A percentile compares a stretch with the other conserved stretches of the same genome.
These are phyloP conservation scores for Saccharomycopsis vini DNA, from an alignment of 805 yeast species.

Conservation along the genomic window DNA sequence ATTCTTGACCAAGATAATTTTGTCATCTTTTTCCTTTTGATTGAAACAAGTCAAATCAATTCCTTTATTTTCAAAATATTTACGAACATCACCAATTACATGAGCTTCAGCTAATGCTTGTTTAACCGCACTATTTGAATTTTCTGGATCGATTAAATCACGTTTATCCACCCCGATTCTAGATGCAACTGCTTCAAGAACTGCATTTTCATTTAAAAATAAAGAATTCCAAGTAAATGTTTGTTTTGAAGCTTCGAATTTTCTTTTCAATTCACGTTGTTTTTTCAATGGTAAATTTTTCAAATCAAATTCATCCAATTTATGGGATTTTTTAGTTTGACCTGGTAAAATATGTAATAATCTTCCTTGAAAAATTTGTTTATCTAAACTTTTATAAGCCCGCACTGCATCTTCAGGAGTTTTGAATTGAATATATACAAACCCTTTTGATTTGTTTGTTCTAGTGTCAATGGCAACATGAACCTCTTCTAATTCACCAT, in stretches of 20 bases:
- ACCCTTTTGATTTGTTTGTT: conserved; percentile 87
- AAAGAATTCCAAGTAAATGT: conserved; percentile 95
- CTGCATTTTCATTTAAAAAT: conserved; percentile 86
- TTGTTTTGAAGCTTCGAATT: conserved; percentile 73
- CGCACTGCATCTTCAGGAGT: conserved; percentile 61
- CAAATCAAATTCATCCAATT: conserved; percentile 82
- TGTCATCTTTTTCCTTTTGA: conserved; percentile 67
- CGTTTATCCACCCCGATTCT: conserved; percentile 78
- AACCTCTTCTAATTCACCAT: conserved; percentile 75
- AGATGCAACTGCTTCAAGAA: conserved; percentile 78
- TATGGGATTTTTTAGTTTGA: conserved; percentile 70
- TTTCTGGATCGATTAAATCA: conserved; percentile 80
- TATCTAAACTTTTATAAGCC: conserved; percentile 72
- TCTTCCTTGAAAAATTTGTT: conserved; percentile 89
- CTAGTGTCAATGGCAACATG: conserved; percentile 88
- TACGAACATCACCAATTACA: conserved; percentile 83
- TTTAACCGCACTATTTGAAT: conserved; percentile 81
- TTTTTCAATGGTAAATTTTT: conserved; percentile 88
- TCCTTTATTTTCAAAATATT: conserved; percentile 76
- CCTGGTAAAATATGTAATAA: conserved; percentile 84
- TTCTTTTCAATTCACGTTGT: conserved; percentile 76
- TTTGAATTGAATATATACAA: conserved; percentile 74
- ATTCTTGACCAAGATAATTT: conserved; percentile 75
- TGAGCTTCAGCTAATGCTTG: conserved; percentile 97
- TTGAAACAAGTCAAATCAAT: conserved; percentile 71